phyloP scores from a whole-genome alignment of 2,329 filamentous ascomycete species.

The Westerdykella sp. region DNA sequence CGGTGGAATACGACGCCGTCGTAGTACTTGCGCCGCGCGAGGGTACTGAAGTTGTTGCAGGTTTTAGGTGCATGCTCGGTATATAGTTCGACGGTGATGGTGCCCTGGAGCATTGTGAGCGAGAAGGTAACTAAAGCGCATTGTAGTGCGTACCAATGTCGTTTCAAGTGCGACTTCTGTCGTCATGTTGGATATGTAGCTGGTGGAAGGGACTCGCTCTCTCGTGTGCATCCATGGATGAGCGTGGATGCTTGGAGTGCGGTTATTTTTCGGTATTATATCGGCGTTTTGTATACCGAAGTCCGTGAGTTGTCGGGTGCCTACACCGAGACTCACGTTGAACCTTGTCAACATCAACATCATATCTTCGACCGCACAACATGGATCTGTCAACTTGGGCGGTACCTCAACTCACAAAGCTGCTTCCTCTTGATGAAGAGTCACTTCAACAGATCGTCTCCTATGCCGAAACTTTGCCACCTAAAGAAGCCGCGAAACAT shows the following conservation, averaged over 20 bases:
- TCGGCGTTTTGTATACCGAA: no score
- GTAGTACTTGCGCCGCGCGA: slow-evolving; percentile 81
- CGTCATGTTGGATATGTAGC: slow-evolving; percentile 17
- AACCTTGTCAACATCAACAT: not conserved
- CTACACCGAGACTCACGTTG: no score
- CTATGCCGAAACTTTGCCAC: slow-evolving; percentile 72
- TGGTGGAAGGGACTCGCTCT: not conserved
- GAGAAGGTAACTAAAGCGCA: not conserved
- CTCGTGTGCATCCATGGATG: not conserved
- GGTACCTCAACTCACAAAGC: slow-evolving; percentile 64
- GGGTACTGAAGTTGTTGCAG: slow-evolving; percentile 79
- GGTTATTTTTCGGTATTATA: no score
- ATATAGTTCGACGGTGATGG: slow-evolving; percentile 85
- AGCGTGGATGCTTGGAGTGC: no score
- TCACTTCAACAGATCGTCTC: slow-evolving; percentile 78
- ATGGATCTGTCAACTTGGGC: slow-evolving; percentile 51
- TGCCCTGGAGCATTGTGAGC: slow-evolving; percentile 52
- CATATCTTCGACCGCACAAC: slow-evolving; percentile 2
- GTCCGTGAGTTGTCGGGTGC: no score
- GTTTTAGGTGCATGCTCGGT: slow-evolving; percentile 79
- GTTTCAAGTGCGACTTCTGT: slow-evolving; percentile 78
- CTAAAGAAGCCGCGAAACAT: slow-evolving; percentile 71
- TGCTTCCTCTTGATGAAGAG: slow-evolving; percentile 79
- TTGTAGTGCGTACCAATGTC: slow-evolving; percentile 58
- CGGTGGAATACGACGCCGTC: slow-evolving; percentile 82